A percentile compares a stretch with the other conserved stretches of the same genome.
Conservation (phyloP, 75 land plant genomes). For the Selaginella moellendorffii region DNA sequence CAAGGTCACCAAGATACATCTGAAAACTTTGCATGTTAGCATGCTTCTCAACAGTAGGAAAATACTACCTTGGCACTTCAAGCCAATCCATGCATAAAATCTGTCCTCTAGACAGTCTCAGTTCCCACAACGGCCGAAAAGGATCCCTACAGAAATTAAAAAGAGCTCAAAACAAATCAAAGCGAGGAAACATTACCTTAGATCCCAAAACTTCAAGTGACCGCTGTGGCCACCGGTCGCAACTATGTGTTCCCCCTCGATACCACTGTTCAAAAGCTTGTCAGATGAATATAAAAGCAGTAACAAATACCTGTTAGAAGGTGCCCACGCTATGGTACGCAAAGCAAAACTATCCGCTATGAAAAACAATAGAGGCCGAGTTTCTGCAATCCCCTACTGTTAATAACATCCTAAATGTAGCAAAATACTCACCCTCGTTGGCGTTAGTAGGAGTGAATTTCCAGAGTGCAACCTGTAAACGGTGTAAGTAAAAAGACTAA, state of each 20-base stretch:
- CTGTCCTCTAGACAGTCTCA: constrained; percentile 27
- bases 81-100: constrained; percentile 69
- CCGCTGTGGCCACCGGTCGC: constrained; percentile 71
- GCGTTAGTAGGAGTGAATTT: constrained; percentile 30
- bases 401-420: not conserved
- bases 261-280: constrained; percentile 29
- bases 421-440: not conserved
- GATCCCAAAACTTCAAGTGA: constrained; percentile 75
- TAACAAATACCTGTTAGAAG: constrained; percentile 34
- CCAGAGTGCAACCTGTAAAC: constrained; percentile 75
- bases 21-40: no score
- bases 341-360: constrained; percentile 72
- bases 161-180: constrained; percentile 1
- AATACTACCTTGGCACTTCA: constrained; percentile 47
- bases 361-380: constrained; percentile 72
- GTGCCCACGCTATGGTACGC: constrained; percentile 80
- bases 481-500: not conserved
- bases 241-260: constrained; percentile 53
- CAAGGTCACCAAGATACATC: constrained; percentile 56
- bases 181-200: constrained; percentile 38
- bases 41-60: not conserved
- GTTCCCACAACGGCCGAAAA: constrained; percentile 60
- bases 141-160: constrained; percentile 54
- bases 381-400: constrained; percentile 33
- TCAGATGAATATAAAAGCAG: constrained; percentile 4